phyloP scores from a whole-genome alignment of 306 rosid species.

The Vigna unguiculata region DNA sequence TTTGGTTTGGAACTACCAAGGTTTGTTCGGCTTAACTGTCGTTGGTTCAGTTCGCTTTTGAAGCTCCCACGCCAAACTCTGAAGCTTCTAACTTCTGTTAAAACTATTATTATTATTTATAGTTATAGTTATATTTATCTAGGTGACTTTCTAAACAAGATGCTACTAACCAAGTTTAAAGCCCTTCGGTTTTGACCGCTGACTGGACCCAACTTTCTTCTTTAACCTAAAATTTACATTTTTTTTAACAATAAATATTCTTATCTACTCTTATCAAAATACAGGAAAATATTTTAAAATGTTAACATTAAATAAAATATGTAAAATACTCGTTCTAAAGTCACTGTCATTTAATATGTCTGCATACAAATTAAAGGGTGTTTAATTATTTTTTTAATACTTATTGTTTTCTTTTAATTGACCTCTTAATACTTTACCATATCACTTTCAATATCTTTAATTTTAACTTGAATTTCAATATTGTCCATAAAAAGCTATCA shows the following conservation, averaged over 20 bases:
- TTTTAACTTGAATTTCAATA: background rate
- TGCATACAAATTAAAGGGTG: too few species aligned
- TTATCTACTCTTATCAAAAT: background rate
- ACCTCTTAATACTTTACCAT: background rate
- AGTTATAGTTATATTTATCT: too few species aligned
- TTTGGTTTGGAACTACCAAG: slow-evolving; percentile 4
- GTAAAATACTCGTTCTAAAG: too few species aligned
- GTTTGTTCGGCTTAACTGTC: slow-evolving; percentile 52
- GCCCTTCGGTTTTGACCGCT: slow-evolving; percentile 37
- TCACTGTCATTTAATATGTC: too few species aligned
- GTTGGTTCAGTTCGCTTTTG: slow-evolving; percentile 52
- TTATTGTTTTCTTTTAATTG: background rate
- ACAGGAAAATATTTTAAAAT: too few species aligned
- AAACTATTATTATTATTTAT: slow-evolving; percentile 21
- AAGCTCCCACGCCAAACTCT: slow-evolving; percentile 42
- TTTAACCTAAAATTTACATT: background rate
- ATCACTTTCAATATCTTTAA: background rate
- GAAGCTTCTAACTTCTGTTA: slow-evolving; percentile 42
- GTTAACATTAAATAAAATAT: too few species aligned
- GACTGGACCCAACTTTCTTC: slow-evolving; percentile 10
- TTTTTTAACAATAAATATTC: background rate
- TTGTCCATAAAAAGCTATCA: background rate
- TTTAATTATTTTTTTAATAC: too few species aligned
- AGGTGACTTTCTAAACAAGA: slow-evolving; percentile 46
- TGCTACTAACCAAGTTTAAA: slow-evolving; percentile 7